Conservation (phyloP, 1,139 yeast species). For the Yamadazyma blattariae region DNA sequence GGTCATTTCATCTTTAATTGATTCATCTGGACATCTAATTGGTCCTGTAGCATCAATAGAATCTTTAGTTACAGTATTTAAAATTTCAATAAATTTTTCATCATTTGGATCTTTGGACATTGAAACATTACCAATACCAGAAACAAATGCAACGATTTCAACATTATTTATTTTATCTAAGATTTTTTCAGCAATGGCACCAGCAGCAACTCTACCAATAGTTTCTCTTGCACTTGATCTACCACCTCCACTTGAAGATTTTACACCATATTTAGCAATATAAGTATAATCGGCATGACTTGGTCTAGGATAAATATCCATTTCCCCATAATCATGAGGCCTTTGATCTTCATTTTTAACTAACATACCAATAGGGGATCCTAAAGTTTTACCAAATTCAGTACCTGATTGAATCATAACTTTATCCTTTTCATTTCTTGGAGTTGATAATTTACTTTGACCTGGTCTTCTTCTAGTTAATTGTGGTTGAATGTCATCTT, state of each 20-base stretch:
- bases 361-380: slow-evolving; percentile 94
- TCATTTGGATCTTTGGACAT: slow-evolving; percentile 73
- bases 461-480: slow-evolving; percentile 97
- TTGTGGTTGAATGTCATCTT: slow-evolving; percentile 91
- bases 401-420: slow-evolving; percentile 95
- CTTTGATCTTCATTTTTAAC: slow-evolving; percentile 94
- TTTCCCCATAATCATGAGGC: slow-evolving; percentile 92
- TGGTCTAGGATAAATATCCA: slow-evolving; percentile 94
- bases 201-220: slow-evolving; percentile 98
- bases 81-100: slow-evolving; percentile 59
- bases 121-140: slow-evolving; percentile 78
- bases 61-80: slow-evolving; percentile 80
- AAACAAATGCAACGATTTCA: slow-evolving; percentile 95
- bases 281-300: slow-evolving; percentile 98
- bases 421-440: slow-evolving; percentile 90
- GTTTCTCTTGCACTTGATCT: slow-evolving; percentile 97
- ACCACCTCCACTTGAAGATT: slow-evolving; percentile 96
- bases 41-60: slow-evolving; percentile 86
- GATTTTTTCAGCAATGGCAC: slow-evolving; percentile 95
- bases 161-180: slow-evolving; percentile 73
- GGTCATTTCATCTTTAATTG: slow-evolving; percentile 74
- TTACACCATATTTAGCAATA: slow-evolving; percentile 82
- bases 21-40: slow-evolving; percentile 85
- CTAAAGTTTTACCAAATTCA: slow-evolving; percentile 85
- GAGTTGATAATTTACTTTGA: slow-evolving; percentile 87